Evolutionary conservation across 306 rosid genomes (phyloP).

Genomic region (Myrica gale): DNA sequence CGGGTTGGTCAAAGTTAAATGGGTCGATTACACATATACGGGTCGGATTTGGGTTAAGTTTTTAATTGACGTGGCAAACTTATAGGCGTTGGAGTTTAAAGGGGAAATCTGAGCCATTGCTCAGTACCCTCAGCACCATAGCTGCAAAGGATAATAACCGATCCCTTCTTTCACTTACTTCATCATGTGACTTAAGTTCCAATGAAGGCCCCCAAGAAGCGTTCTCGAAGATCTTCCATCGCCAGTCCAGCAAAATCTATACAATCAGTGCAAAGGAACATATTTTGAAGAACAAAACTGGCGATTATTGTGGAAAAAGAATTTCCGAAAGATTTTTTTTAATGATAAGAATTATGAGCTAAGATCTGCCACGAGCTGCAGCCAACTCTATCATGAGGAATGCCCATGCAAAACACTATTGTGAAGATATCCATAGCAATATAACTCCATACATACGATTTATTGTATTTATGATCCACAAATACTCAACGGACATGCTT

Average conservation of each 20-base stretch:
- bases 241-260: conserved; percentile 41
- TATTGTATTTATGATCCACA: not conserved
- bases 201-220: conserved; percentile 88
- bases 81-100: too few relatives aligned
- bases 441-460: not conserved
- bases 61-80: too few relatives aligned
- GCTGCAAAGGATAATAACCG: too few relatives aligned
- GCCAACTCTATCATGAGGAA: not conserved
- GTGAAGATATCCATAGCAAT: not conserved
- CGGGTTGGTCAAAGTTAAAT: too few relatives aligned
- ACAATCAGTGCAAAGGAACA: not conserved
- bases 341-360: not conserved
- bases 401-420: not conserved
- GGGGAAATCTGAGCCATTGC: too few relatives aligned
- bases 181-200: conserved; percentile 80
- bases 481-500: not conserved
- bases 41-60: too few relatives aligned
- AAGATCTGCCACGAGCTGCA: not conserved
- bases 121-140: too few relatives aligned
- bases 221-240: conserved; percentile 67
- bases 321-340: not conserved
- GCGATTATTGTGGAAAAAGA: not conserved
- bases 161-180: too few relatives aligned
- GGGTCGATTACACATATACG: too few relatives aligned
- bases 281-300: not conserved